Evolutionary conservation across 2,329 filamentous ascomycete species (phyloP), one percentile per base, ranked within the genome.

Genomic region (Aspergillus sp.): DNA sequence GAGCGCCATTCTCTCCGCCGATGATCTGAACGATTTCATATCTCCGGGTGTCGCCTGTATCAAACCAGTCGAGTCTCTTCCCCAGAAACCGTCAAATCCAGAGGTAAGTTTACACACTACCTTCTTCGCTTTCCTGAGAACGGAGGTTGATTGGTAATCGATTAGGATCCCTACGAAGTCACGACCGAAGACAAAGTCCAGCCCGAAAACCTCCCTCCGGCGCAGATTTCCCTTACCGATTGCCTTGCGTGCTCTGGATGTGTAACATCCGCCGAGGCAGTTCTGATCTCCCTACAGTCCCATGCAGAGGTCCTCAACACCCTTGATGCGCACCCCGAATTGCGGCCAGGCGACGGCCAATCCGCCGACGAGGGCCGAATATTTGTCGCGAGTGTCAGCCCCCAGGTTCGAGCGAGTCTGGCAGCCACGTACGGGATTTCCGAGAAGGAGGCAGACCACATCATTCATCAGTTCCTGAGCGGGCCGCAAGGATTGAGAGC

Each of bases 1-100:
- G 95, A 97, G 93, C 76, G 95, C 95, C 65, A 99, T 99, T 72
- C 90, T 99, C 72, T 98, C 93, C 60, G 90, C 91, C 72, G 94
- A 99, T 82, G 93, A 97, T 77, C 84, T 99, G 64, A 99, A 99
- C 83, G 95, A 99, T 83, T 99, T 99, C 81, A 99, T 99, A 76
- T 95, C 91, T 60, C 95, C 95, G 15, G 93, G 94, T 65, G 93
- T 99, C 73, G 95, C 95, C 65, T 99, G 95, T 80, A 98, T 99
- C 79, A 98, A 99, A 74, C 95, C 95, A 30, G 85, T 99, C 75
- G 95, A 99, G 78, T 96, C 92, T 2, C 86, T 99, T 15, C 94
- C 95, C 2, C 79, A 84, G 54, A 83, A 85, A 66, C 80, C 85
- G 38, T 77, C 80, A 54, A 78, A 80, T 25, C 69, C 74, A 57